These are phyloP conservation scores for fission yeast (Schizosaccharomyces pombe) DNA, from an alignment of 805 yeast species.

Conservation along the genomic window DNA sequence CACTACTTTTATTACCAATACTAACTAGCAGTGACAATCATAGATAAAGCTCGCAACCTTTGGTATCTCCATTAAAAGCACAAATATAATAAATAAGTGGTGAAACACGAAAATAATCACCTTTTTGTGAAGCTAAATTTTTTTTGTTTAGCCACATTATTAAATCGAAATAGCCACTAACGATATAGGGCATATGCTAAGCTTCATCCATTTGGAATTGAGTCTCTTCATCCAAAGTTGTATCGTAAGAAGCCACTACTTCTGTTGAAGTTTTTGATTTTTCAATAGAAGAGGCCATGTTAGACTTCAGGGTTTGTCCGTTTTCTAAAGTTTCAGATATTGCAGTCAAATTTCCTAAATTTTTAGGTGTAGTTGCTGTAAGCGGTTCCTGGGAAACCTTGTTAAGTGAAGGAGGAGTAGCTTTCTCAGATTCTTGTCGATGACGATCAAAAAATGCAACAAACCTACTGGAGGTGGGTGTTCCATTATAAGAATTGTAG, in stretches of 20 bases:
- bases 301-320: neutral
- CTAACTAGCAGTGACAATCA: too few species aligned
- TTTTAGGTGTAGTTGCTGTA: too few species aligned
- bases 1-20: too few species aligned
- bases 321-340: neutral
- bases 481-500: neutral
- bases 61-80: too few species aligned
- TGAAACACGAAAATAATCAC: too few species aligned
- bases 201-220: slow-evolving; percentile 2
- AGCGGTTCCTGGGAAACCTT: neutral
- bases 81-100: too few species aligned
- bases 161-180: too few species aligned
- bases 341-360: neutral
- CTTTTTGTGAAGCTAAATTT: too few species aligned
- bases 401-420: neutral
- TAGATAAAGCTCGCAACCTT: too few species aligned
- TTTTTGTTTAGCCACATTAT: too few species aligned
- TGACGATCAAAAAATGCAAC: neutral
- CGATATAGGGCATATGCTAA: neutral
- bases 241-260: neutral
- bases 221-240: neutral
- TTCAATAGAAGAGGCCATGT: too few species aligned
- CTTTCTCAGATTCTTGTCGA: neutral
- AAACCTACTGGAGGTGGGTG: neutral
- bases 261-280: neutral